Conservation (phyloP, 108 stramenopile species). For the Schizochytrium sp. region DNA sequence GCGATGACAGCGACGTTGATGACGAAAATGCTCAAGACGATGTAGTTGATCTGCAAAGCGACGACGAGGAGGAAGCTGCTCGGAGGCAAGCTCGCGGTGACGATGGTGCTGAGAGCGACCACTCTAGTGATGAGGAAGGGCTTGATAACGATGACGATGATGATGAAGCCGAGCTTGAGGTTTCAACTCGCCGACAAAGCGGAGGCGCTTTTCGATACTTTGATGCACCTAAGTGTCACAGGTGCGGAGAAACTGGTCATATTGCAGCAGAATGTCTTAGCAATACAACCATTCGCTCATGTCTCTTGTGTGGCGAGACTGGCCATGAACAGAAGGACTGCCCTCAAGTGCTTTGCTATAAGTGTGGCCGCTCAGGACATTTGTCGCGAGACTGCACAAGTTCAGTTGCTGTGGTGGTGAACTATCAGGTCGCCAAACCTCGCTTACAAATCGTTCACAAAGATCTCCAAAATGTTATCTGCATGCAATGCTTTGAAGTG, state of each 20-base stretch:
- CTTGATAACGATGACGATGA: background rate
- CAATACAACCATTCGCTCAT: background rate
- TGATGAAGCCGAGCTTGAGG: background rate
- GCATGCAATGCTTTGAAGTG: background rate
- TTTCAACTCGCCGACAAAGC: background rate
- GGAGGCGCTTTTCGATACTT: constrained; percentile 40
- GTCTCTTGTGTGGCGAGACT: constrained; percentile 31
- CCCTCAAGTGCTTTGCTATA: constrained; percentile 19
- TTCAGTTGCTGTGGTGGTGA: background rate
- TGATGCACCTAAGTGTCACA: background rate
- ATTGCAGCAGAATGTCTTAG: constrained; percentile 1
- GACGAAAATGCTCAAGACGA: background rate
- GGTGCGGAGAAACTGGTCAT: constrained; percentile 47
- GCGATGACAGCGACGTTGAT: background rate
- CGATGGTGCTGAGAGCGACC: background rate
- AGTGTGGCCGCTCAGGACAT: constrained; percentile 12
- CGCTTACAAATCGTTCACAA: background rate
- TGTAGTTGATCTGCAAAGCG: too few relatives aligned
- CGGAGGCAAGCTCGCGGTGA: background rate
- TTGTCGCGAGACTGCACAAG: background rate
- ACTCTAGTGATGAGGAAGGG: background rate
- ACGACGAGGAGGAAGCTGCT: too few relatives aligned
- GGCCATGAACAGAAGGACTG: background rate
- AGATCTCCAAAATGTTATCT: background rate
- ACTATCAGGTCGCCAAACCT: too few relatives aligned